Evolutionary conservation across 768 basidiomycete species (phyloP), one percentile per base, ranked within the genome.

Genomic region (Hypsizygus marmoreus): DNA sequence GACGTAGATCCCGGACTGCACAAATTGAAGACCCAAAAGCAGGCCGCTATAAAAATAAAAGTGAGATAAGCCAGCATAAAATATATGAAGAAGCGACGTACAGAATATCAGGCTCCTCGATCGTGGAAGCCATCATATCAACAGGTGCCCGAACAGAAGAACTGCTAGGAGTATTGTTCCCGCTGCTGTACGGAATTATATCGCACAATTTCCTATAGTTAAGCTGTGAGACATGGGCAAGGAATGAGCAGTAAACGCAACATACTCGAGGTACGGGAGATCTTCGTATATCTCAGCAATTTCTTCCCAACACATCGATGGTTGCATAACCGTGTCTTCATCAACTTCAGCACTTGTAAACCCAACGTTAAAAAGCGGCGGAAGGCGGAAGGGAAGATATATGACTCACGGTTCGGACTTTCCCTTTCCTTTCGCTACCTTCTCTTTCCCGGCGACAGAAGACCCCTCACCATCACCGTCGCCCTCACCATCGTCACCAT

Each of bases 1-100:
- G 7, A 48, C 40, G 17, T 17, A 48, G 19, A 5, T 4, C 2
- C 14, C 40, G 14, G 22, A 31, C 19, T 22, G 23, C 2, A 34
- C 40, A 35, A 48, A 48, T 2, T 32, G 13, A 1, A 48, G 29
- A 20, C 47, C 45, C 26, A 19, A 13, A n/a, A 24, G 28, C 13
- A 33, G 19, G 13, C 10, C 20, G 20, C 30, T 32, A 40, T 33
- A 19, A n/a, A 3, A 30, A 12, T 22, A 6, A 22, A 12, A n/a
- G 19, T 7, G 16, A 19, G 24, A 6, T 5, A 9, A n/a, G n/a
- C n/a, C n/a, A n/a, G n/a, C n/a, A n/a, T n/a, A n/a, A n/a, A n/a
- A n/a, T n/a, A n/a, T n/a, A n/a, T n/a, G n/a, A n/a, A n/a, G n/a
- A n/a, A n/a, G n/a, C n/a, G n/a, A n/a, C n/a, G n/a, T n/a, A n/a